Conservation (phyloP, 2,329 filamentous ascomycete genomes). For the Balansia obtecta region DNA sequence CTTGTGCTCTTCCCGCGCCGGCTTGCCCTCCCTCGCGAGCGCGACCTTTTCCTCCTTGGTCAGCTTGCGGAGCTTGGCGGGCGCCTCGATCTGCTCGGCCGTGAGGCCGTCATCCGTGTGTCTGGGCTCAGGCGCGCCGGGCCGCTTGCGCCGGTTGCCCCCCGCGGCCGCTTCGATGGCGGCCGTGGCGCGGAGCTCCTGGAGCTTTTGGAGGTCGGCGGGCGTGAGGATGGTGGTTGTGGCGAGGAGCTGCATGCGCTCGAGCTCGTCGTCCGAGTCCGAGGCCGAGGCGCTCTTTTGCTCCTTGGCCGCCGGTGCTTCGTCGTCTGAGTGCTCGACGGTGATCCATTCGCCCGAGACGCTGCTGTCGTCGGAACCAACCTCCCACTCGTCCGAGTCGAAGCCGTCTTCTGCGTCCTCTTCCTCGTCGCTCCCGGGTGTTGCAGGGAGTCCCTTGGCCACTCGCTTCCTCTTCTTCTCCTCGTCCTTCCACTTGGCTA, state of each 20-base stretch:
- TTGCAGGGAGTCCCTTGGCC: constrained; percentile 56
- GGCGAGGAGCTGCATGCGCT: constrained; percentile 60
- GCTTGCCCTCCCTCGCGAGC: constrained; percentile 70
- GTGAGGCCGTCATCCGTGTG: constrained; percentile 84
- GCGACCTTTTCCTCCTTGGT: constrained; percentile 86
- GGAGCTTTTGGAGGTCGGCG: constrained; percentile 87
- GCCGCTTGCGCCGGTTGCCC: constrained; percentile 29
- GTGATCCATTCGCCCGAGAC: constrained; percentile 64
- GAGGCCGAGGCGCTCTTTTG: constrained; percentile 14
- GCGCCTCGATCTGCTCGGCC: constrained; percentile 81
- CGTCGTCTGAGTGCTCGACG: constrained; percentile 74
- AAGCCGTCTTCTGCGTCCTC: constrained; percentile 46
- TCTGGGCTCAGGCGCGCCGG: constrained; percentile 36
- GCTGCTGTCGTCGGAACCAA: constrained; percentile 36
- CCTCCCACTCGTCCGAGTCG: constrained; percentile 48
- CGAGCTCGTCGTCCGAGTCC: constrained; percentile 23
- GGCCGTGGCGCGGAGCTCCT: constrained; percentile 68
- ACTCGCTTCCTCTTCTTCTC: constrained; percentile 62
- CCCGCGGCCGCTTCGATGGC: constrained; percentile 54
- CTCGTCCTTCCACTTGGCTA: constrained; percentile 89
- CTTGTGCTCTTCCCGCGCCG: constrained; percentile 67
- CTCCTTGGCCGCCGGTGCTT: constrained; percentile 45
- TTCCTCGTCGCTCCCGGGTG: constrained; percentile 45
- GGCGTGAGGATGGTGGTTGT: constrained; percentile 90
- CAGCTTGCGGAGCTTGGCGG: constrained; percentile 66